These are phyloP conservation scores for Polychytrium aggregatum DNA, from an alignment of 192 early-diverging fungal genomes.

Conservation along the genomic window DNA sequence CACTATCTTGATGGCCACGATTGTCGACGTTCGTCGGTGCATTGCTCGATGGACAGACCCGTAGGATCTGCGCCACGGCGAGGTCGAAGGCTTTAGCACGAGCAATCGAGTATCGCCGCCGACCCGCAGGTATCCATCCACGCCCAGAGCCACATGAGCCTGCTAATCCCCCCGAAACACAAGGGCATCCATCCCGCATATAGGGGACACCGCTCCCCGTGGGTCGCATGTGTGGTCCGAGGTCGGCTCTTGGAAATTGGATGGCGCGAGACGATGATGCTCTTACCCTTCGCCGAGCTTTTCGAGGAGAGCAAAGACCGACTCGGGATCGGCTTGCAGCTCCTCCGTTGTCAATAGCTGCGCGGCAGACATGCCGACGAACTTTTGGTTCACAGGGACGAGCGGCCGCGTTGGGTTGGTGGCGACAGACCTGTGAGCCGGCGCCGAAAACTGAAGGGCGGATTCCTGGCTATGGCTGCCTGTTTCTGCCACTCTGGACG, in stretches of 20 bases:
- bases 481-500: no score
- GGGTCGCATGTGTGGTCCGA: background rate
- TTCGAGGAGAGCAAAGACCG: constrained; percentile 16
- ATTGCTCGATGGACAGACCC: constrained; percentile 46
- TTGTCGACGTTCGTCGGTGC: constrained; percentile 25
- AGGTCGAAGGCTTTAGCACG: background rate
- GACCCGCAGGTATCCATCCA: background rate
- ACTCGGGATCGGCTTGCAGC: constrained; percentile 10
- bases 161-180: background rate
- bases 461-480: no score
- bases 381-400: no score
- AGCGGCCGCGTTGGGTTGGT: no score
- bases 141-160: background rate
- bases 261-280: background rate
- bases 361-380: no score
- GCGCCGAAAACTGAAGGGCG: no score
- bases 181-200: background rate
- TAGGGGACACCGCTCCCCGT: background rate
- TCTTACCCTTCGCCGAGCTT: constrained; percentile 29
- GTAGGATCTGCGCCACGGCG: constrained; percentile 27
- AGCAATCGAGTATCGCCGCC: background rate
- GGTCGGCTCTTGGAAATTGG: background rate
- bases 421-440: no score
- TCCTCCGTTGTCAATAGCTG: constrained; percentile 16
- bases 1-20: constrained; percentile 40